These are phyloP conservation scores for Metarhizium robertsii DNA, from an alignment of 2,329 filamentous ascomycete species.

Conservation along the genomic window DNA sequence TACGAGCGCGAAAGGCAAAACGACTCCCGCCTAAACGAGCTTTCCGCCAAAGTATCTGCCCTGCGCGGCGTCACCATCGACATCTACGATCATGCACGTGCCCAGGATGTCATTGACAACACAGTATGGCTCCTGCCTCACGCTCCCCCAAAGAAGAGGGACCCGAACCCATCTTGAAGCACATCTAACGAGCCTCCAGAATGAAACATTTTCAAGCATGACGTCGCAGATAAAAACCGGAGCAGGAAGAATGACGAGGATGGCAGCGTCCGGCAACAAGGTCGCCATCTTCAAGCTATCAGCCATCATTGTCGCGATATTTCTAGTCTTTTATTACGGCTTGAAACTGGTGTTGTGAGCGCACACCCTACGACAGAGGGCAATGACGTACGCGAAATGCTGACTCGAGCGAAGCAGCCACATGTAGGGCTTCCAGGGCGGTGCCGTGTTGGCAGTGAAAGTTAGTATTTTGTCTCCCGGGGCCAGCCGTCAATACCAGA, in stretches of 20 bases:
- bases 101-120: constrained; percentile 80
- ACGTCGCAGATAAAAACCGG: constrained; percentile 74
- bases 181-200: constrained; percentile 34
- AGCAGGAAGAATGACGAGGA: constrained; percentile 71
- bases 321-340: constrained; percentile 69
- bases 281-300: constrained; percentile 84
- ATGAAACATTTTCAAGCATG: constrained; percentile 87
- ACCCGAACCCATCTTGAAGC: background rate
- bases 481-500: background rate
- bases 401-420: background rate
- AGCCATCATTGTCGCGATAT: constrained; percentile 64
- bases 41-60: constrained; percentile 82
- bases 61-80: constrained; percentile 91
- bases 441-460: background rate
- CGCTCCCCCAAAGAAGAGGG: too few relatives aligned
- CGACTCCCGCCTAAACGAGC: constrained; percentile 85
- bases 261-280: constrained; percentile 86
- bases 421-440: background rate
- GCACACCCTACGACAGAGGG: background rate
- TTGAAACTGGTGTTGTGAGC: constrained; percentile 51
- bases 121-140: constrained; percentile 47
- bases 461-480: background rate
- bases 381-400: background rate
- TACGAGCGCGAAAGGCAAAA: constrained; percentile 85
- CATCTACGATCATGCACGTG: constrained; percentile 92